Conservation (phyloP, 129 eudicot genomes). For the Lactuca sativa region DNA sequence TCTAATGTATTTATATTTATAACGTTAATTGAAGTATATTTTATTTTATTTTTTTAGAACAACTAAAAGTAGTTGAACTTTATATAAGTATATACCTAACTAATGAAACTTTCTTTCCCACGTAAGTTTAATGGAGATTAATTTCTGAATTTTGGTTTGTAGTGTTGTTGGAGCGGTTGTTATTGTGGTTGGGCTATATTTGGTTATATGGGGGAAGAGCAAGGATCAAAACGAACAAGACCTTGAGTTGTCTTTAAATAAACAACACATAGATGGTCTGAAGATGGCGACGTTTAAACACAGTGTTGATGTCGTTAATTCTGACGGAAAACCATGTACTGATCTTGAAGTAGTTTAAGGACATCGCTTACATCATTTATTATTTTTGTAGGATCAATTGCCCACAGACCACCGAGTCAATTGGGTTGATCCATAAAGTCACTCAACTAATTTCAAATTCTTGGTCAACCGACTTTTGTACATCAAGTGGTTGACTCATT, state of each 20-base stretch:
- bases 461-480: too few species aligned
- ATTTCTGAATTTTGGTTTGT: background rate
- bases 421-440: too few species aligned
- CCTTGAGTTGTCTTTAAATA: background rate
- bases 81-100: background rate
- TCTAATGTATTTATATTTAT: background rate
- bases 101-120: background rate
- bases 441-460: too few species aligned
- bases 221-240: slow-evolving; percentile 38
- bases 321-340: slow-evolving; percentile 3
- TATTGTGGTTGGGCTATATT: slow-evolving; percentile 45
- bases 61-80: too few species aligned
- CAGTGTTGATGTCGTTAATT: background rate
- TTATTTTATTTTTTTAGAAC: too few species aligned
- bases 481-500: too few species aligned
- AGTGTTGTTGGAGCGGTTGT: slow-evolving; percentile 52
- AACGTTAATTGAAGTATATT: background rate
- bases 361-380: background rate
- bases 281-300: background rate
- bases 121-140: background rate
- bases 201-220: slow-evolving; percentile 57
- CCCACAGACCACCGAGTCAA: too few species aligned
- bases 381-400: background rate
- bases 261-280: background rate
- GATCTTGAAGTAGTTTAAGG: slow-evolving; percentile 18